Conservation (phyloP, 1,284 basidiomycete genomes). For the Takashimella koratensis region DNA sequence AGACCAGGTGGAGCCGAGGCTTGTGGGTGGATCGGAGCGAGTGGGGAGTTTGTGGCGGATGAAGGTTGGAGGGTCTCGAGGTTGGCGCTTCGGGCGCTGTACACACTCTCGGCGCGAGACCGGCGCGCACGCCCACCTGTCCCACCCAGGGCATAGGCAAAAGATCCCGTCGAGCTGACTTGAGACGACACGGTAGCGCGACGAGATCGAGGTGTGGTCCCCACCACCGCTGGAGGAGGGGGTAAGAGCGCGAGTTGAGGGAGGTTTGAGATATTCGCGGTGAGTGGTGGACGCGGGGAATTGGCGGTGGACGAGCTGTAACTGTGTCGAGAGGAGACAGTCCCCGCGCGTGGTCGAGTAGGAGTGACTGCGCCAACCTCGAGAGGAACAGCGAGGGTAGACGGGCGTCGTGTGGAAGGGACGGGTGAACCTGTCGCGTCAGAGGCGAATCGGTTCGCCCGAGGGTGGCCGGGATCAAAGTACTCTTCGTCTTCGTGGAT, state of each 20-base stretch:
- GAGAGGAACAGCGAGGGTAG: not conserved
- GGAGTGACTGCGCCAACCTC: not conserved
- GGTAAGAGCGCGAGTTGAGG: conserved; percentile 14
- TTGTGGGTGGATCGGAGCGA: too few species aligned
- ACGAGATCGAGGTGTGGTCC: conserved; percentile 9
- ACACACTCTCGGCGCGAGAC: not conserved
- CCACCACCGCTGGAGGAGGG: not conserved
- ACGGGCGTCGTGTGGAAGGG: not conserved
- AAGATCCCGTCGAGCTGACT: conserved; percentile 15
- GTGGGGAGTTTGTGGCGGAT: not conserved
- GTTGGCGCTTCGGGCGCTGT: not conserved
- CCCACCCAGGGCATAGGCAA: conserved; percentile 45
- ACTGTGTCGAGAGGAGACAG: conserved; percentile 11
- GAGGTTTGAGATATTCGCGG: conserved; percentile 30
- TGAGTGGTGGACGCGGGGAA: conserved; percentile 32
- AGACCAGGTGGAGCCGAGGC: too few species aligned
- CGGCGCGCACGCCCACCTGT: conserved; percentile 41
- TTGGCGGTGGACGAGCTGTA: conserved; percentile 13
- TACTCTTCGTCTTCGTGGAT: conserved; percentile 23
- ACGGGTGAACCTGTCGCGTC: not conserved
- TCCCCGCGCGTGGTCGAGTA: conserved; percentile 5
- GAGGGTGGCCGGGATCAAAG: conserved; percentile 1
- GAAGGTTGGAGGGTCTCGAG: not conserved
- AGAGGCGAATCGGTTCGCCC: not conserved
- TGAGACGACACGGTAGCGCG: conserved; percentile 22